Percentiles rank a stretch among this genome's conserved stretches.
Conservation (phyloP, 176 grass and related monocot genomes). For the Lolium multiflorum region DNA sequence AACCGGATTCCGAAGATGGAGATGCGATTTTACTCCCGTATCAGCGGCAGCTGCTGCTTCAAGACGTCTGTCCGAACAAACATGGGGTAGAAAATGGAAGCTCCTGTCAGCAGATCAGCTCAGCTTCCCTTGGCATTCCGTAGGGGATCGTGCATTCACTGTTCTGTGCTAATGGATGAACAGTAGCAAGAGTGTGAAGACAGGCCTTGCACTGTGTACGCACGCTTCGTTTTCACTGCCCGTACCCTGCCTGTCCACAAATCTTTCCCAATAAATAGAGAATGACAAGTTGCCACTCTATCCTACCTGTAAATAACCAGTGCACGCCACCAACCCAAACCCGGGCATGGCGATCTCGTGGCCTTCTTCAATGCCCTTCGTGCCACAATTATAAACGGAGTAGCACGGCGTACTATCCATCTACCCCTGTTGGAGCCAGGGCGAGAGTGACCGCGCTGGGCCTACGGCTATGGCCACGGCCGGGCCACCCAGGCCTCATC, state of each 20-base stretch:
- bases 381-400: background rate
- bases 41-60: background rate
- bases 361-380: constrained; percentile 25
- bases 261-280: constrained; percentile 43
- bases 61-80: background rate
- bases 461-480: too few relatives aligned
- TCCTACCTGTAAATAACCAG: constrained; percentile 23
- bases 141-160: background rate
- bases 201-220: background rate
- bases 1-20: background rate
- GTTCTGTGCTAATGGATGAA: constrained; percentile 19
- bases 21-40: background rate
- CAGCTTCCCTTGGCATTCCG: background rate
- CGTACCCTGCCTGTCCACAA: background rate
- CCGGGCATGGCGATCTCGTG: constrained; percentile 40
- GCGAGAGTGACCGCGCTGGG: too few relatives aligned
- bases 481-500: background rate
- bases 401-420: too few relatives aligned
- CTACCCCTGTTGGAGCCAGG: background rate
- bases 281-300: constrained; percentile 16
- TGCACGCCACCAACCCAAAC: constrained; percentile 20
- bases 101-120: background rate
- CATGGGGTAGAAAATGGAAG: background rate
- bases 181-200: background rate
- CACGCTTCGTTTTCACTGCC: constrained; percentile 4